Conservation (phyloP, 2,329 filamentous ascomycete species). For the Didymella lethalis region DNA sequence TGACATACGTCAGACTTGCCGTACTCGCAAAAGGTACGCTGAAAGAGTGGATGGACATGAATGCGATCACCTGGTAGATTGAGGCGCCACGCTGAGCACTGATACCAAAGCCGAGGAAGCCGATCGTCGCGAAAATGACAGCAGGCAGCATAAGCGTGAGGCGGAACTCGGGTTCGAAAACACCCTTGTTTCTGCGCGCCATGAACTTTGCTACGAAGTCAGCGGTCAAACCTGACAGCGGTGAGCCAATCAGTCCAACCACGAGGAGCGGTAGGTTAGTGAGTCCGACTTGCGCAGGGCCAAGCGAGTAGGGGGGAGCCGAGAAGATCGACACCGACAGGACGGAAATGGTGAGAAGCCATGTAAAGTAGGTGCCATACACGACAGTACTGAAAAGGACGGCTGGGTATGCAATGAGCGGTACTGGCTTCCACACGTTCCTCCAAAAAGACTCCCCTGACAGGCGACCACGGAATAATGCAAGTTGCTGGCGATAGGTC, state of each 20-base stretch:
- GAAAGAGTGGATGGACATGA: constrained; percentile 49
- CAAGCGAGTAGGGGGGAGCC: constrained; percentile 80
- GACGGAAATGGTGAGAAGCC: constrained; percentile 90
- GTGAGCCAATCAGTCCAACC: constrained; percentile 78
- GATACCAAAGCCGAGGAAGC: constrained; percentile 54
- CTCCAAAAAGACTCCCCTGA: constrained; percentile 46
- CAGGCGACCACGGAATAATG: constrained; percentile 42
- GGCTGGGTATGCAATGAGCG: constrained; percentile 82
- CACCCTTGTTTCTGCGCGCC: constrained; percentile 77
- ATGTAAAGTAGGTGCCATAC: constrained; percentile 89
- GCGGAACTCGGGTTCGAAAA: constrained; percentile 93
- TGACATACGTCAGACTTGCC: constrained; percentile 52
- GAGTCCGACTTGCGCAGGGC: constrained; percentile 82
- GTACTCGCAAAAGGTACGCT: constrained; percentile 51
- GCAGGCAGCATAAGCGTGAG: constrained; percentile 47
- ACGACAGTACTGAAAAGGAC: constrained; percentile 83
- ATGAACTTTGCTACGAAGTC: constrained; percentile 76
- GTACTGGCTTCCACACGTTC: constrained; percentile 66
- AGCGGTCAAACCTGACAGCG: constrained; percentile 74
- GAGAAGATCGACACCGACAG: constrained; percentile 88
- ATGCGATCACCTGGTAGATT: constrained; percentile 42
- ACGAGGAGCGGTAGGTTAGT: constrained; percentile 78
- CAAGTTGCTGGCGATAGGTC: constrained; percentile 35
- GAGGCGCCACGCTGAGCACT: constrained; percentile 42
- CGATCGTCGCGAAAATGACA: constrained; percentile 45